Percentiles rank a stretch among this genome's conserved stretches.
These are phyloP conservation scores for Ceratocystis cacaofunesta DNA, from an alignment of 2,329 filamentous ascomycete genomes.

Conservation along the genomic window DNA sequence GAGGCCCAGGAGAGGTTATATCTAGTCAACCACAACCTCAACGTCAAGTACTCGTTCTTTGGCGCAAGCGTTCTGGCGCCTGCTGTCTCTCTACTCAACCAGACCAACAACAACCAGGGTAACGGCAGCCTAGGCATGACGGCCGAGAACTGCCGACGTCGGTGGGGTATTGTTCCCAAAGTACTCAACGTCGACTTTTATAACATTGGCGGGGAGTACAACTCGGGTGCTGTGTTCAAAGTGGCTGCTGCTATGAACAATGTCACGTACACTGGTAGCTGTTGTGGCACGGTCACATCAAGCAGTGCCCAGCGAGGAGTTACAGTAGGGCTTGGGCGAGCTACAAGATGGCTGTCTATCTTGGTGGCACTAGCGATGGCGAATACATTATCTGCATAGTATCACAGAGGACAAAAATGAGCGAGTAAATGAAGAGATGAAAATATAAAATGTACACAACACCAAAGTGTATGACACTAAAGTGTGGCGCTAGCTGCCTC, in stretches of 20 bases:
- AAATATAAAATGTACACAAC: no score
- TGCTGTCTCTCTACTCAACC: constrained; percentile 51
- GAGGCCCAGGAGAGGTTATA: constrained; percentile 53
- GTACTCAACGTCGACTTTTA: constrained; percentile 78
- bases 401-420: no score
- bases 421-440: no score
- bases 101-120: constrained; percentile 54
- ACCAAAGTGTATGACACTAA: no score
- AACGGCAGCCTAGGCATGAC: constrained; percentile 51
- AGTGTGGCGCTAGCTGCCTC: no score
- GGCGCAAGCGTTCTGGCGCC: constrained; percentile 53
- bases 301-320: constrained; percentile 18
- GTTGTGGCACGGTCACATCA: constrained; percentile 34
- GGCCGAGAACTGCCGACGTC: constrained; percentile 43
- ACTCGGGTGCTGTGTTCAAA: constrained; percentile 59
- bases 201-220: constrained; percentile 42
- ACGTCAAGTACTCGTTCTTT: constrained; percentile 56
- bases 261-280: constrained; percentile 49
- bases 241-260: constrained; percentile 56
- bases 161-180: constrained; percentile 58
- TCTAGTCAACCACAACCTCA: constrained; percentile 83
- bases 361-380: not conserved
- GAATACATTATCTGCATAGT: not conserved
- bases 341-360: not conserved
- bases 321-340: not conserved